A percentile compares a stretch with the other conserved stretches of the same genome.
phyloP scores from a whole-genome alignment of 2,329 filamentous ascomycete genomes.

The Fusarium chlamydosporum region DNA sequence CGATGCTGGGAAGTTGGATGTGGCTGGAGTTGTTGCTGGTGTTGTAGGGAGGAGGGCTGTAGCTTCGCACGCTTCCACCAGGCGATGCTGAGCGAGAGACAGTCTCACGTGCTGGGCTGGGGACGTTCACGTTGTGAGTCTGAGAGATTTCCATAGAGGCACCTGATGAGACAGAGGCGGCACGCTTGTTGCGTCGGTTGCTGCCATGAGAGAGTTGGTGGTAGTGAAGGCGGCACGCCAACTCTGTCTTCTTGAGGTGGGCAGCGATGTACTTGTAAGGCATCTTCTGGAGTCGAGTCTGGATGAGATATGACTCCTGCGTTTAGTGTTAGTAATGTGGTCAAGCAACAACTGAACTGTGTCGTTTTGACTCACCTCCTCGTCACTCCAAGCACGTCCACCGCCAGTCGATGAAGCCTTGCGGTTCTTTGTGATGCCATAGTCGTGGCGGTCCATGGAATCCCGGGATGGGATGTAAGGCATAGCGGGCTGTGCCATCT shows the following conservation, averaged over 20 bases:
- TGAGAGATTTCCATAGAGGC: constrained; percentile 68
- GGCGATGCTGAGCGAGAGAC: constrained; percentile 65
- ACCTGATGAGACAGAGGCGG: constrained; percentile 76
- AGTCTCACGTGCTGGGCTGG: constrained; percentile 66
- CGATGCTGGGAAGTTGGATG: constrained; percentile 67
- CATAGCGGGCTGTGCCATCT: constrained; percentile 60
- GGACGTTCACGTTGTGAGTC: constrained; percentile 60
- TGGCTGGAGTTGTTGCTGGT: constrained; percentile 57
- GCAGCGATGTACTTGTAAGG: constrained; percentile 91
- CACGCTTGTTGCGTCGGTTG: constrained; percentile 84
- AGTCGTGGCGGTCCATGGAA: constrained; percentile 69
- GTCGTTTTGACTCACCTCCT: constrained; percentile 72
- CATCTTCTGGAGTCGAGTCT: constrained; percentile 88
- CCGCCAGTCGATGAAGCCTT: constrained; percentile 79
- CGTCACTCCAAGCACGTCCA: constrained; percentile 86
- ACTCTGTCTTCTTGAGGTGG: constrained; percentile 88
- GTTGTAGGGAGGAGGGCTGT: constrained; percentile 62
- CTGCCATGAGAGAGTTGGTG: constrained; percentile 87
- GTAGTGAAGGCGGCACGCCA: constrained; percentile 88
- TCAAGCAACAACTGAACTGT: not conserved
- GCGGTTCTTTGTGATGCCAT: constrained; percentile 73
- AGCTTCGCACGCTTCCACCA: constrained; percentile 61
- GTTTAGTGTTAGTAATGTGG: constrained; percentile 33
- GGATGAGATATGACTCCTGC: constrained; percentile 85
- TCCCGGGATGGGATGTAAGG: constrained; percentile 68